Evolutionary conservation across 2,329 filamentous ascomycete genomes (phyloP), one percentile per base, ranked within the genome.

Genomic region (Claviceps sp.): DNA sequence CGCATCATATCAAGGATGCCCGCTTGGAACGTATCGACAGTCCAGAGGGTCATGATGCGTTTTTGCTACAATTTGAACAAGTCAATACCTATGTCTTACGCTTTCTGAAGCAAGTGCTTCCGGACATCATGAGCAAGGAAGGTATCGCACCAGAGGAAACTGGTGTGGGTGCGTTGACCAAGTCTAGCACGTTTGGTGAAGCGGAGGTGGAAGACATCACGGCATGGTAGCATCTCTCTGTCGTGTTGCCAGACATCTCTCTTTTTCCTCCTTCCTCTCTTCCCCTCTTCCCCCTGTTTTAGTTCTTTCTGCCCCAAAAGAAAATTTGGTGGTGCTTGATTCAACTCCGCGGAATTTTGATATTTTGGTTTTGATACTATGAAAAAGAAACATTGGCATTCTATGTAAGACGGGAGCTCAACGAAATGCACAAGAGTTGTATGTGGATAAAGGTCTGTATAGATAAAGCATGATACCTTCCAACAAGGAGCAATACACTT

Each of bases 161-260:
- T 56, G 71, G 74, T 54, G 74, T 81, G 6, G 82, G 81, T 16
- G 71, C 79, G 60, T 67, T 90, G 56, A 88, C 80, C 18, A 95
- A 95, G 73, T 89, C 79, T 52, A 95, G 89, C 68, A 93, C 87
- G 0, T 95, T 96, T 72, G 90, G 91, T 16, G 90, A 97, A 70
- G 90, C 89, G 1, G 93, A 97, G 69, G 89, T 96, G 20, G 91
- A 91, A 55, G 93, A 97, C 64, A 95, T 96, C 60, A 95, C 89
- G 37, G 89, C 89, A 22, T 96, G 90, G 90, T 96, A 78, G 68
- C n/a, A 18, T 3, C 13, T n/a, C 26, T 13, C 37, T 50, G 7
- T 36, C 7, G 26, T 26, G 3, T 13, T 22, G 16, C 13, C 13
- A 16, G 20, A 2, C 40, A 7, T 24, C 13, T 2, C 1, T 38